These are phyloP conservation scores for Calvatia gigantea DNA, from an alignment of 768 basidiomycete genomes.

Conservation along the genomic window DNA sequence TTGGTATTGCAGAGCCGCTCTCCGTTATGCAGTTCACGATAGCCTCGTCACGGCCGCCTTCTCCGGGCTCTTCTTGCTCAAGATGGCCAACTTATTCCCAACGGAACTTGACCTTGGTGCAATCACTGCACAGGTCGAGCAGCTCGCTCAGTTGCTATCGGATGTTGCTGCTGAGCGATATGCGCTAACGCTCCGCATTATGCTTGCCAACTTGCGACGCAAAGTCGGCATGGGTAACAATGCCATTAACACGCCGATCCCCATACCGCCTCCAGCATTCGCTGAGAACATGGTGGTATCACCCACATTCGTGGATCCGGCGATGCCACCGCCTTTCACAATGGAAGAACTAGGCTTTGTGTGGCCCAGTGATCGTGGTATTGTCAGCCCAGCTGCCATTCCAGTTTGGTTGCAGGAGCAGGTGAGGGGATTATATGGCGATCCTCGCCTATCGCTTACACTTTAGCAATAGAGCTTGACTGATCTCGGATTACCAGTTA, in stretches of 20 bases:
- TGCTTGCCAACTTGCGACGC: slow-evolving; percentile 88
- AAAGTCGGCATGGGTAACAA: slow-evolving; percentile 74
- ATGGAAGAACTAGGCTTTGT: slow-evolving; percentile 83
- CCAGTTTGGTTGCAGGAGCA: slow-evolving; percentile 94
- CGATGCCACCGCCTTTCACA: slow-evolving; percentile 63
- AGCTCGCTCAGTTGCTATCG: slow-evolving; percentile 84
- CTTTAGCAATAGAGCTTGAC: slow-evolving; percentile 60
- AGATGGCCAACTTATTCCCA: slow-evolving; percentile 94
- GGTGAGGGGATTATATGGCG: slow-evolving; percentile 38
- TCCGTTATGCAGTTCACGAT: slow-evolving; percentile 91
- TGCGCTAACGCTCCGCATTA: slow-evolving; percentile 85
- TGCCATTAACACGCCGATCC: slow-evolving; percentile 43
- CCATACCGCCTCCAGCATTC: slow-evolving; percentile 49
- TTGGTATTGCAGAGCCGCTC: slow-evolving; percentile 58
- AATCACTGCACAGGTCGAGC: slow-evolving; percentile 84
- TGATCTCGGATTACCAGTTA: slow-evolving; percentile 88
- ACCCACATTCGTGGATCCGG: slow-evolving; percentile 51
- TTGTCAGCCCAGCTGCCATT: slow-evolving; percentile 76
- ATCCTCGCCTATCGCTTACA: background rate
- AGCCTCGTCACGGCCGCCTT: slow-evolving; percentile 89
- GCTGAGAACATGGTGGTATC: slow-evolving; percentile 61
- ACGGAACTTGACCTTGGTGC: slow-evolving; percentile 72
- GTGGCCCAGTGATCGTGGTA: slow-evolving; percentile 61
- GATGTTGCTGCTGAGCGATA: slow-evolving; percentile 92
- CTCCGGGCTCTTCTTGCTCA: slow-evolving; percentile 86